A percentile compares a stretch with the other conserved stretches of the same genome.
Conservation (phyloP, 495 filamentous ascomycete genomes). For the Annulohypoxylon maeteangense region DNA sequence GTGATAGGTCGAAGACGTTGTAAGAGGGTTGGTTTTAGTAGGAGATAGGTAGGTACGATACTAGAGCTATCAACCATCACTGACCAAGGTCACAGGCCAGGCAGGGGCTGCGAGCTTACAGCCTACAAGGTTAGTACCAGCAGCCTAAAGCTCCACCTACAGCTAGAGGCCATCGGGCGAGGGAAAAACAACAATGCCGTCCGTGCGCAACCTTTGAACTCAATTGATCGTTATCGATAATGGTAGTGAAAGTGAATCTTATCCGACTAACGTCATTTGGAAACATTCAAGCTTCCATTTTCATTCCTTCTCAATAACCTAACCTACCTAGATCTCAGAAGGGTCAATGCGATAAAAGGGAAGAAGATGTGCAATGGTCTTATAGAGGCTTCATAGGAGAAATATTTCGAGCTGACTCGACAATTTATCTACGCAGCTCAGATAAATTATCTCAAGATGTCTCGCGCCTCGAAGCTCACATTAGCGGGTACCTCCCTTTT, state of each 20-base stretch:
- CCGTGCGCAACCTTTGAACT: background rate
- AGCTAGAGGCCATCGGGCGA: slow-evolving; percentile 9
- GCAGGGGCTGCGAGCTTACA: background rate
- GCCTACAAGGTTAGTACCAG: slow-evolving; percentile 5
- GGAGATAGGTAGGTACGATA: too few relatives aligned
- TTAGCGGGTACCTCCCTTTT: slow-evolving; percentile 79
- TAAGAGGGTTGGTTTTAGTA: background rate
- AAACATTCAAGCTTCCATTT: slow-evolving; percentile 2
- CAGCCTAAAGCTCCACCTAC: background rate
- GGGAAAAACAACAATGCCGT: slow-evolving; percentile 25
- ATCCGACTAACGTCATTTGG: slow-evolving; percentile 25
- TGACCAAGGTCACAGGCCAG: slow-evolving; percentile 26
- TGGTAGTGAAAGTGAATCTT: too few relatives aligned
- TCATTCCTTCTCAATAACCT: background rate
- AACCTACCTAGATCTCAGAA: background rate
- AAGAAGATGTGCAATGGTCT: background rate
- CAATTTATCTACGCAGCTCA: background rate
- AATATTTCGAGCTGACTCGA: background rate
- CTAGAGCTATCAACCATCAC: slow-evolving; percentile 11
- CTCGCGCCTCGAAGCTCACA: slow-evolving; percentile 86
- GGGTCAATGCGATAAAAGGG: too few relatives aligned
- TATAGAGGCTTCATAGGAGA: background rate
- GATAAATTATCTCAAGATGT: slow-evolving; percentile 69
- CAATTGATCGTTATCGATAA: slow-evolving; percentile 35
- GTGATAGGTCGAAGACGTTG: slow-evolving; percentile 12